Evolutionary conservation across 352 stramenopile genomes (phyloP).

Genomic region (Phytopythium delawarense): DNA sequence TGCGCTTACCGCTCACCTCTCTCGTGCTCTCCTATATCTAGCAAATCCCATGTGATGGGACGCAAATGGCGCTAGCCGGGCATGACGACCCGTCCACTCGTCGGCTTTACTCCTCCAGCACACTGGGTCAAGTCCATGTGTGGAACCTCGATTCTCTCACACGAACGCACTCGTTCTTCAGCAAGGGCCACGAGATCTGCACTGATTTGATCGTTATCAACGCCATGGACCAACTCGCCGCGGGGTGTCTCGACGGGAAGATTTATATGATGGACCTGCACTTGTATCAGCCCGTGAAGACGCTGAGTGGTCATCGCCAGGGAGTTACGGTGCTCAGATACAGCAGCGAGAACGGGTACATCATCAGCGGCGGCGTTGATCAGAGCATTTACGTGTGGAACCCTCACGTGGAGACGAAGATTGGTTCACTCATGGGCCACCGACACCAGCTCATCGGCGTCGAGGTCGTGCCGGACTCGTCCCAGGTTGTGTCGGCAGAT

Average conservation of each 20-base stretch:
- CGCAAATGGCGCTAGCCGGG: slow-evolving; percentile 33
- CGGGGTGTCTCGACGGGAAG: slow-evolving; percentile 40
- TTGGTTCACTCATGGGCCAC: slow-evolving; percentile 41
- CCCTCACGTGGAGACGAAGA: slow-evolving; percentile 51
- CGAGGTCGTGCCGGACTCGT: slow-evolving; percentile 34
- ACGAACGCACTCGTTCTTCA: slow-evolving; percentile 35
- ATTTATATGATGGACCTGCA: slow-evolving; percentile 58
- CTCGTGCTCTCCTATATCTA: slow-evolving; percentile 5
- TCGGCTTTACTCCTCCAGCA: slow-evolving; percentile 34
- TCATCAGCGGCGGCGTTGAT: slow-evolving; percentile 51
- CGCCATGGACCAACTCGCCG: slow-evolving; percentile 26
- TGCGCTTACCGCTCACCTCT: background rate
- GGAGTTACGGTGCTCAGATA: slow-evolving; percentile 45
- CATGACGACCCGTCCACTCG: slow-evolving; percentile 4
- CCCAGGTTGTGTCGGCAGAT: slow-evolving; percentile 52
- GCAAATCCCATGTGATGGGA: slow-evolving; percentile 43
- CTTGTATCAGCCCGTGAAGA: slow-evolving; percentile 19
- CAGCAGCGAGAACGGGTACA: slow-evolving; percentile 38
- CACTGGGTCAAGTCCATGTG: slow-evolving; percentile 34
- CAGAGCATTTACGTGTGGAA: slow-evolving; percentile 61
- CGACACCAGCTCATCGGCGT: slow-evolving; percentile 44
- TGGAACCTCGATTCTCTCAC: slow-evolving; percentile 36
- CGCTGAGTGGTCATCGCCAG: slow-evolving; percentile 33
- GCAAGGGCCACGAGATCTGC: slow-evolving; percentile 23
- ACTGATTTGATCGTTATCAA: slow-evolving; percentile 39